Evolutionary conservation across 805 yeast genomes (phyloP).

Genomic region (Wickerhamiella qilinensis): DNA sequence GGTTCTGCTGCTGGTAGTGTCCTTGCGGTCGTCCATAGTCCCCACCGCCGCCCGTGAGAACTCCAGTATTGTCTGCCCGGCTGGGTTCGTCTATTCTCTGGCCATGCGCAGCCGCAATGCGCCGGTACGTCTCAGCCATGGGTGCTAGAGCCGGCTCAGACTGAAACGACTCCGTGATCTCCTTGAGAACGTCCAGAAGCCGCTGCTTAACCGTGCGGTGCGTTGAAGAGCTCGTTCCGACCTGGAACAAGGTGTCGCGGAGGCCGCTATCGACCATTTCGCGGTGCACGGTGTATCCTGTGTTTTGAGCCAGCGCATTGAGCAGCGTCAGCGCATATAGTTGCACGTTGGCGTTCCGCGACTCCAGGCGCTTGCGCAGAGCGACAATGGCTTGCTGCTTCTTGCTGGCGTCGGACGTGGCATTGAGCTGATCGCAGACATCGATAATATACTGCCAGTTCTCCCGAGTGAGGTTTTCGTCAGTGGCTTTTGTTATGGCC

Average conservation of each 20-base stretch:
- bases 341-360: slow-evolving; percentile 46
- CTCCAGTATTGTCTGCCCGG: not conserved
- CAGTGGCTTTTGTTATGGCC: slow-evolving; percentile 37
- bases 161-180: slow-evolving; percentile 47
- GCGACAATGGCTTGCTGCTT: slow-evolving; percentile 31
- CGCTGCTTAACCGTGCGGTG: slow-evolving; percentile 54
- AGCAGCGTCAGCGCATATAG: slow-evolving; percentile 37
- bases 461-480: slow-evolving; percentile 43
- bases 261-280: slow-evolving; percentile 44
- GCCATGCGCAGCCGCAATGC: too few relatives aligned
- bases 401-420: slow-evolving; percentile 37
- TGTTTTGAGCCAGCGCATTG: slow-evolving; percentile 55
- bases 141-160: slow-evolving; percentile 63
- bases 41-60: too few relatives aligned
- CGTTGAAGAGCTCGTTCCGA: slow-evolving; percentile 37
- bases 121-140: slow-evolving; percentile 43
- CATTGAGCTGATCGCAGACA: slow-evolving; percentile 49
- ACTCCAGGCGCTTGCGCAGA: slow-evolving; percentile 32
- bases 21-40: too few relatives aligned
- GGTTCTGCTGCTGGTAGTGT: too few relatives aligned
- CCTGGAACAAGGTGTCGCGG: slow-evolving; percentile 30
- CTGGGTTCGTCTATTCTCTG: slow-evolving; percentile 25
- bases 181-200: slow-evolving; percentile 50
- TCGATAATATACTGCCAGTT: slow-evolving; percentile 51
- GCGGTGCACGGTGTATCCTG: slow-evolving; percentile 53